Percentiles rank a stretch among this genome's conserved stretches.
Evolutionary conservation across 805 yeast genomes (phyloP).

Genomic region (Hanseniaspora lachancei): DNA sequence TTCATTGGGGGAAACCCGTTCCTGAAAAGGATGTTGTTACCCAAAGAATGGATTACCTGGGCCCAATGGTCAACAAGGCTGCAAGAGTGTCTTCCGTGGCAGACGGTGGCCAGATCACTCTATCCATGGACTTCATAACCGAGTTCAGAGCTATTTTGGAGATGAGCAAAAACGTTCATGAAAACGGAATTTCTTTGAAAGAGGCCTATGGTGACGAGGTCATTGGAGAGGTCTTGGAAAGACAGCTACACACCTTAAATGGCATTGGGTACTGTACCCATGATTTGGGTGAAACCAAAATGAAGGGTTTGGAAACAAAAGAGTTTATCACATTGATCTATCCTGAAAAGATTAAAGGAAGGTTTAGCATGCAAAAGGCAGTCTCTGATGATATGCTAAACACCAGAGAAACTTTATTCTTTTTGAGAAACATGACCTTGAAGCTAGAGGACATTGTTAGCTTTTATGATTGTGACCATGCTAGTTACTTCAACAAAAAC

Average conservation of each 20-base stretch:
- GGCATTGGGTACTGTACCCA: conserved; percentile 56
- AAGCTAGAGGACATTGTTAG: conserved; percentile 49
- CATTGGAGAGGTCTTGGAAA: conserved; percentile 46
- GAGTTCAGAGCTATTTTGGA: conserved; percentile 51
- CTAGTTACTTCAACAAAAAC: neutral
- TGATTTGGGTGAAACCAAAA: conserved; percentile 70
- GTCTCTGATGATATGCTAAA: conserved; percentile 20
- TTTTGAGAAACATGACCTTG: conserved; percentile 42
- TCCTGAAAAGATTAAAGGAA: conserved; percentile 49
- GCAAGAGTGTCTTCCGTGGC: conserved; percentile 89
- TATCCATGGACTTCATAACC: conserved; percentile 66
- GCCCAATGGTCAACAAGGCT: conserved; percentile 95
- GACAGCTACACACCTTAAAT: conserved; percentile 50
- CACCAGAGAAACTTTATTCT: conserved; percentile 28
- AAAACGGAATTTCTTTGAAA: conserved; percentile 20
- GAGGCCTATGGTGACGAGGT: conserved; percentile 36
- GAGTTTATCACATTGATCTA: conserved; percentile 70
- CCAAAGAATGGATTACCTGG: conserved; percentile 94
- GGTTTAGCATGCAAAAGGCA: conserved; percentile 37
- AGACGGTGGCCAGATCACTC: conserved; percentile 93
- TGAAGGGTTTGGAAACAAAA: conserved; percentile 89
- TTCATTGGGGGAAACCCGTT: conserved; percentile 96
- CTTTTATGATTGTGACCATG: conserved; percentile 32
- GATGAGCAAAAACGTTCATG: conserved; percentile 25
- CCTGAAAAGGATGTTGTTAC: conserved; percentile 92